phyloP scores from a whole-genome alignment of 2,329 filamentous ascomycete genomes.

The Cercospora berteroae region DNA sequence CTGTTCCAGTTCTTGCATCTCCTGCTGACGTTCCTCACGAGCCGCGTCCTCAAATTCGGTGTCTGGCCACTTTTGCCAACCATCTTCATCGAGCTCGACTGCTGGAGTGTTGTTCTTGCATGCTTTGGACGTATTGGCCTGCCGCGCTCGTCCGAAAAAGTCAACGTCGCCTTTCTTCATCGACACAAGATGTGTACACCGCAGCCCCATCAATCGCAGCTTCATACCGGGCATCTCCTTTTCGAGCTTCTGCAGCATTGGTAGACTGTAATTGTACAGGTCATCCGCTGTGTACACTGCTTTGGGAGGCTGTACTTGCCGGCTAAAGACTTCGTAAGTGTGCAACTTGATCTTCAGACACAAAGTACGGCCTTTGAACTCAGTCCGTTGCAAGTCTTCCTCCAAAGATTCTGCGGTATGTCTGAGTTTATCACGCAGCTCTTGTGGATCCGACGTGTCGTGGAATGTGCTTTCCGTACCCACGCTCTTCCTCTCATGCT shows the following conservation, averaged over 20 bases:
- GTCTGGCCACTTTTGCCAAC: conserved; percentile 69
- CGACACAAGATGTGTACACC: conserved; percentile 82
- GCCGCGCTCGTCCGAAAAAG: conserved; percentile 66
- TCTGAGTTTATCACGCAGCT: conserved; percentile 74
- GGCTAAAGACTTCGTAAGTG: conserved; percentile 85
- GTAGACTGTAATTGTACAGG: conserved; percentile 75
- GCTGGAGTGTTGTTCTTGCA: conserved; percentile 36
- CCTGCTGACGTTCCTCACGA: conserved; percentile 58
- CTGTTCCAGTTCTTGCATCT: conserved; percentile 60
- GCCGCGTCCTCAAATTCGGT: conserved; percentile 64
- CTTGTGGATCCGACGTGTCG: conserved; percentile 67
- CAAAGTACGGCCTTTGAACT: conserved; percentile 86
- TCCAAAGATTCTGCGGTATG: conserved; percentile 81
- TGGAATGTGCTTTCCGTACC: conserved; percentile 90
- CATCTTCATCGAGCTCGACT: conserved; percentile 46
- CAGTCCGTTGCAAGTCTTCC: conserved; percentile 73
- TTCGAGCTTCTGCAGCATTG: conserved; percentile 80
- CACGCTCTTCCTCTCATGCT: conserved; percentile 88
- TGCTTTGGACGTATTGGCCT: conserved; percentile 31
- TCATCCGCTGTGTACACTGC: conserved; percentile 74
- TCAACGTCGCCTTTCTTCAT: conserved; percentile 76
- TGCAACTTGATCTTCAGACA: conserved; percentile 92
- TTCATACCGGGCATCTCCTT: conserved; percentile 78
- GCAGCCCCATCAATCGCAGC: conserved; percentile 80
- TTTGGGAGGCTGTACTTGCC: conserved; percentile 73